Evolutionary conservation across 2,329 filamentous ascomycete species (phyloP).

Genomic region (Hypoxylon sp.): DNA sequence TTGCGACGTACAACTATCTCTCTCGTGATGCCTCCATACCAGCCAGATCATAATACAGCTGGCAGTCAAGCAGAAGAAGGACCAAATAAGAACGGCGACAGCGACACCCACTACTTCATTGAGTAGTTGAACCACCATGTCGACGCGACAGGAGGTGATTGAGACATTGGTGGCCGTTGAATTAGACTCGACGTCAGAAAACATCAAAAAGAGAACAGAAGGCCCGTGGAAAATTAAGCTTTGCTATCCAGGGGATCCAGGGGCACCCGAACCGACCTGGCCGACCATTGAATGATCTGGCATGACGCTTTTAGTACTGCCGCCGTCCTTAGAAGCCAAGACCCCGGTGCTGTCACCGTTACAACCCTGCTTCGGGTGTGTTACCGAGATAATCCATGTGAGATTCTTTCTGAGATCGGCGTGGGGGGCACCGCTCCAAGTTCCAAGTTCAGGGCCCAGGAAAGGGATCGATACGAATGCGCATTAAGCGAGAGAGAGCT

Average conservation of each 20-base stretch:
- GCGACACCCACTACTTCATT: slow-evolving; percentile 51
- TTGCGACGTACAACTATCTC: slow-evolving; percentile 55
- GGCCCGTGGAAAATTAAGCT: slow-evolving; percentile 23
- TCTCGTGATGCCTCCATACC: slow-evolving; percentile 55
- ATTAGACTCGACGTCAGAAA: slow-evolving; percentile 16
- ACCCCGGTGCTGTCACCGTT: slow-evolving; percentile 31
- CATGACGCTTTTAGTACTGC: slow-evolving; percentile 26
- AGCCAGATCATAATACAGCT: slow-evolving; percentile 53
- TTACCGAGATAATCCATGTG: slow-evolving; percentile 38
- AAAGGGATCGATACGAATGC: slow-evolving; percentile 13
- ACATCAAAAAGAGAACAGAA: not conserved
- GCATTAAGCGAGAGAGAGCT: slow-evolving; percentile 10
- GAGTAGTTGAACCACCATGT: slow-evolving; percentile 55
- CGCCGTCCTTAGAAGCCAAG: slow-evolving; percentile 31
- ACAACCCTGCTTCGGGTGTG: slow-evolving; percentile 31
- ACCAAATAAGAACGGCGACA: slow-evolving; percentile 53
- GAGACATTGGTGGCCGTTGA: slow-evolving; percentile 36
- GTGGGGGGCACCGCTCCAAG: slow-evolving; percentile 29
- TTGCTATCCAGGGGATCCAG: slow-evolving; percentile 24
- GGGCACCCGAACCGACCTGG: slow-evolving; percentile 11
- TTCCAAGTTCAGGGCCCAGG: slow-evolving; percentile 4
- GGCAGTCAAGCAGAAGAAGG: slow-evolving; percentile 51
- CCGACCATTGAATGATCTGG: slow-evolving; percentile 14
- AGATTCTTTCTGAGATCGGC: slow-evolving; percentile 33
- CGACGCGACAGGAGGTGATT: slow-evolving; percentile 34